These are phyloP conservation scores for Symbiodinium pilosum DNA, from an alignment of 73 alveolate species.

Conservation along the genomic window DNA sequence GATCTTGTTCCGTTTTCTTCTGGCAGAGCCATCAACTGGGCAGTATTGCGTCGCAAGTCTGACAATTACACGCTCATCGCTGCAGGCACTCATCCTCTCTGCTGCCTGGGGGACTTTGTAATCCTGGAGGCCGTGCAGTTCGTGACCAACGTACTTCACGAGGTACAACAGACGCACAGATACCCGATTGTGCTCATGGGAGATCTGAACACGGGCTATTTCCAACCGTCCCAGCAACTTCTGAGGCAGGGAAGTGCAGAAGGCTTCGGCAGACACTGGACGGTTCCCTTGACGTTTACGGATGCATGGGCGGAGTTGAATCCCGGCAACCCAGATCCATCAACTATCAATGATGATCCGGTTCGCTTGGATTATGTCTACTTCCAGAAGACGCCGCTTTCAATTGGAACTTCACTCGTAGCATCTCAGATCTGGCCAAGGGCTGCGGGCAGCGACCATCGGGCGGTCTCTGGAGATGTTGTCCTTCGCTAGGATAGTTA, in stretches of 20 bases:
- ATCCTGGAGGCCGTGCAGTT: conserved; percentile 21
- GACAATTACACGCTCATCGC: conserved; percentile 14
- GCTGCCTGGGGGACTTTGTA: not conserved
- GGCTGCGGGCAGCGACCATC: conserved; percentile 88
- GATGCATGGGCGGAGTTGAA: conserved; percentile 30
- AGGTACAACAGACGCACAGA: conserved; percentile 2
- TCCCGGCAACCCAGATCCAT: conserved; percentile 32
- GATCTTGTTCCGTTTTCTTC: conserved; percentile 12
- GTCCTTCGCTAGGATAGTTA: not conserved
- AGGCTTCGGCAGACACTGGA: conserved; percentile 17
- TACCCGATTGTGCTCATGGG: conserved; percentile 29
- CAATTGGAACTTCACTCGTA: not conserved
- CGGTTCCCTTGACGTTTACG: not conserved
- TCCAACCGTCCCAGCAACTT: conserved; percentile 3
- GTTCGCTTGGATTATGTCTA: conserved; percentile 16
- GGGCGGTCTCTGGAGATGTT: conserved; percentile 83
- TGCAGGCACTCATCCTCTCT: conserved; percentile 13
- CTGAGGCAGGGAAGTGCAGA: not conserved
- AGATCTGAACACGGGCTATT: conserved; percentile 9
- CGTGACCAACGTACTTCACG: not conserved
- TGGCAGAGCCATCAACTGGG: conserved; percentile 12
- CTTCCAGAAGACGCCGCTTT: conserved; percentile 7
- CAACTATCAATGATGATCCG: conserved; percentile 24
- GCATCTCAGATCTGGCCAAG: conserved; percentile 88
- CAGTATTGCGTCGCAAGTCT: conserved; percentile 13